Evolutionary conservation across 768 basidiomycete species (phyloP), one percentile per base, ranked within the genome.

Genomic region (Lanmaoa pseudosensibilis): DNA sequence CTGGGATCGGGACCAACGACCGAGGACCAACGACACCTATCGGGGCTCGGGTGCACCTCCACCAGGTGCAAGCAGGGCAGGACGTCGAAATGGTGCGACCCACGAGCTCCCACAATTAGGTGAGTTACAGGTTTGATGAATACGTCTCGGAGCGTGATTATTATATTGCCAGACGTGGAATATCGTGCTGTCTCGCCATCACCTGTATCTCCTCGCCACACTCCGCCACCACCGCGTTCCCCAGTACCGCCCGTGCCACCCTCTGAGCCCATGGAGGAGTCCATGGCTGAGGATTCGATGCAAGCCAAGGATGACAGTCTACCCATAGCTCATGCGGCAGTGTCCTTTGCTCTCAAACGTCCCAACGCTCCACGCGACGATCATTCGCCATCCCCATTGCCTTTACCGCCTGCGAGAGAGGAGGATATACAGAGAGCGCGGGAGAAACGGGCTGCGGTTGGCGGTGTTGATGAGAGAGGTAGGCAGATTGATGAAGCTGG

Each of bases 331-430:
- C 82, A 80, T 58, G 54, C 68, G 4, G 59, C 73, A 2, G 73
- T 80, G 5, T 78, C 77, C n/a, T 75, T 79, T 39, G 41, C 69
- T 13, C 70, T 78, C 46, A 79, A 77, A 49, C 77, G 76, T 21
- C 80, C 81, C 7, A 71, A 72, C 2, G 80, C 81, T 0, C 84
- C 83, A 1, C 69, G 71, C 13, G 77, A 73, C 60, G 60, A 65
- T 4, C 80, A 75, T 59, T 83, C 82, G 11, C 83, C 81, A 2
- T 69, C 75, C 7, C 65, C 78, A 1, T 59, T 79, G 46, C 65
- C 63, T 6, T 58, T 72, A 39, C 70, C 72, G 0, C 65, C 70
- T n/a, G 70, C 72, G 5, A 55, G 62, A 40, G 71, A 66, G 9
- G 69, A 67, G 27, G 69, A 67, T 30, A 49, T 66, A 15, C 56